Conservation (phyloP, 352 stramenopile species). For the Phytophthora aleatoria region DNA sequence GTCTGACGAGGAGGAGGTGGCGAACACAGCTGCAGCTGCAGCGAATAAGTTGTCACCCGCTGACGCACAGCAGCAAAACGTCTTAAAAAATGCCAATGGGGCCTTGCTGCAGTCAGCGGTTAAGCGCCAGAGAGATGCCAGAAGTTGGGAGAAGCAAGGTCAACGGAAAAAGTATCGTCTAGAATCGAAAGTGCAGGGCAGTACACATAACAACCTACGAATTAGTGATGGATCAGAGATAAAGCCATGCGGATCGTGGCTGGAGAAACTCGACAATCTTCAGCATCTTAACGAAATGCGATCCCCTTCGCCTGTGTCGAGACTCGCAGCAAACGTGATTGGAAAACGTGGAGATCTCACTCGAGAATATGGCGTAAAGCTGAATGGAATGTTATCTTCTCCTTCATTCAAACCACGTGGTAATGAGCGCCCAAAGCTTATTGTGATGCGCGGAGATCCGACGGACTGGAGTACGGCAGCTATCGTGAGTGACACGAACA, state of each 20-base stretch:
- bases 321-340: slow-evolving; percentile 1
- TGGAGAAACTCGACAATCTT: neutral
- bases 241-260: neutral
- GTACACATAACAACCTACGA: neutral
- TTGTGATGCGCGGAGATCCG: slow-evolving; percentile 45
- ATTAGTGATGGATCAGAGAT: neutral
- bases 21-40: neutral
- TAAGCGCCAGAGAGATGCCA: slow-evolving; percentile 5
- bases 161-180: slow-evolving; percentile 8
- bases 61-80: neutral
- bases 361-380: neutral
- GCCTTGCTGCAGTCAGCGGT: neutral
- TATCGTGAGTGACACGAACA: slow-evolving; percentile 51
- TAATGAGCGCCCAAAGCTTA: slow-evolving; percentile 13
- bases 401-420: neutral
- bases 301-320: slow-evolving; percentile 1
- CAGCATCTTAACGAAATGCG: neutral
- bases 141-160: neutral
- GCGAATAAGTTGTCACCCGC: neutral
- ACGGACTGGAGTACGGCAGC: slow-evolving; percentile 38
- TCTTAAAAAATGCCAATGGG: neutral
- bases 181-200: neutral
- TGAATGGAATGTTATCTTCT: neutral
- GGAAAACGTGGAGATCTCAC: neutral
- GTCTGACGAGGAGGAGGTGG: slow-evolving; percentile 2